Percentiles rank a stretch among this genome's conserved stretches.
phyloP scores from a whole-genome alignment of 2,329 filamentous ascomycete species.

The Cercospora sp. region DNA sequence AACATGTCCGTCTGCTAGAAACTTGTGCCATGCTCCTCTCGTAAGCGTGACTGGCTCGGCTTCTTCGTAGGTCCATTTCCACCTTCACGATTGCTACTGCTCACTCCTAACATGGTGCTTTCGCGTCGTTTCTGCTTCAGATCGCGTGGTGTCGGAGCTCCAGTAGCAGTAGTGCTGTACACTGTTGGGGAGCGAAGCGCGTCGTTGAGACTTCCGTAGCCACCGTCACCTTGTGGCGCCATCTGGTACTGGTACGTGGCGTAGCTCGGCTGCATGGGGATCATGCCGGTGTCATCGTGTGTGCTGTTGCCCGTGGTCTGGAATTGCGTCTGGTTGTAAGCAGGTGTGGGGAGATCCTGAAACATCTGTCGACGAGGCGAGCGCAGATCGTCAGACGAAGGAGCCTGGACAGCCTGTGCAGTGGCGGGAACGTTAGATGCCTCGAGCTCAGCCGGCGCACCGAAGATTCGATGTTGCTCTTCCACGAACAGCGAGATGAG shows the following conservation, averaged over 20 bases:
- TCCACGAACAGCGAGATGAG: constrained; percentile 93
- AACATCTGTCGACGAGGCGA: constrained; percentile 67
- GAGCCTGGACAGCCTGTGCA: constrained; percentile 37
- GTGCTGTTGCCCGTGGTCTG: constrained; percentile 17
- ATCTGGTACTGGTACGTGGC: constrained; percentile 37
- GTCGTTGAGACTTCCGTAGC: constrained; percentile 39
- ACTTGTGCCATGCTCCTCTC: constrained; percentile 36
- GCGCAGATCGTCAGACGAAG: constrained; percentile 55
- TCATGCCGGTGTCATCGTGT: constrained; percentile 36
- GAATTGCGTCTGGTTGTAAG: constrained; percentile 58
- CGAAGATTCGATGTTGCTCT: constrained; percentile 85
- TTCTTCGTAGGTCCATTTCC: constrained; percentile 35
- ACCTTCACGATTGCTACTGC: constrained; percentile 15
- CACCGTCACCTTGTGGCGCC: constrained; percentile 38
- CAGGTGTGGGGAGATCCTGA: constrained; percentile 64
- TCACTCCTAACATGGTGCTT: constrained; percentile 36
- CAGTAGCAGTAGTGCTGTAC: constrained; percentile 26
- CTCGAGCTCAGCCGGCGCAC: constrained; percentile 48
- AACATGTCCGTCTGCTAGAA: constrained; percentile 26
- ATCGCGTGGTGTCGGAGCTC: constrained; percentile 26
- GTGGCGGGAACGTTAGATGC: constrained; percentile 10
- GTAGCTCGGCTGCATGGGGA: constrained; percentile 36
- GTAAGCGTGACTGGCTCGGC: constrained; percentile 38
- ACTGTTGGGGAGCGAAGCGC: constrained; percentile 33
- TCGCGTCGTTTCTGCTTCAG: constrained; percentile 34